Conservation (phyloP, 768 basidiomycete genomes). For the Suillus subluteus region DNA sequence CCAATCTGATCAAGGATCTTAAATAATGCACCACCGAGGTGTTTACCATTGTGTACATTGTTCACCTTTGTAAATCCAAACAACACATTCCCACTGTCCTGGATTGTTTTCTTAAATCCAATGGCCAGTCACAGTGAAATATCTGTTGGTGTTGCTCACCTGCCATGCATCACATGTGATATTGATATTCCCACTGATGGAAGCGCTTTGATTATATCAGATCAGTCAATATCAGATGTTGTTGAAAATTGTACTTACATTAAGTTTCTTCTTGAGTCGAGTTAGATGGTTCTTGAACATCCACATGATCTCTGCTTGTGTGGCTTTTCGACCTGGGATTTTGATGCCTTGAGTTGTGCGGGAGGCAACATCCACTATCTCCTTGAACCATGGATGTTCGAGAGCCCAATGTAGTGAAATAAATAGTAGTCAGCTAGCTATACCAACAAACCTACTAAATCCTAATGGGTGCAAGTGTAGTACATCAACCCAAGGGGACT, state of each 20-base stretch:
- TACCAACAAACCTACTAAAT: too few species aligned
- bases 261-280: not conserved
- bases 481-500: too few species aligned
- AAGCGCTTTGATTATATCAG: not conserved
- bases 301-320: not conserved
- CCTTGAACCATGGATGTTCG: not conserved
- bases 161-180: not conserved
- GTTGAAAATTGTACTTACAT: not conserved
- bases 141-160: not conserved
- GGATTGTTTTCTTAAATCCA: not conserved
- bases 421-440: too few species aligned
- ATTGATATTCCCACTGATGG: not conserved
- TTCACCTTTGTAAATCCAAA: not conserved
- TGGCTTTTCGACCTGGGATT: not conserved
- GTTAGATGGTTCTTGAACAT: conserved; percentile 1
- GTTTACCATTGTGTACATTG: not conserved
- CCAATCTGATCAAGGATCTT: not conserved
- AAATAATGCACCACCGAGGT: not conserved
- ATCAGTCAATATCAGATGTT: not conserved
- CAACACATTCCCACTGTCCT: not conserved
- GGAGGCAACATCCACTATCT: not conserved
- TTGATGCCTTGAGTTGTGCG: not conserved
- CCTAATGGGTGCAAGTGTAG: too few species aligned
- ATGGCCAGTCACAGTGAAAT: not conserved
- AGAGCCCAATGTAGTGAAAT: too few species aligned